Conservation (phyloP, 805 yeast genomes). For the Nakazawaea ishiwadae region DNA sequence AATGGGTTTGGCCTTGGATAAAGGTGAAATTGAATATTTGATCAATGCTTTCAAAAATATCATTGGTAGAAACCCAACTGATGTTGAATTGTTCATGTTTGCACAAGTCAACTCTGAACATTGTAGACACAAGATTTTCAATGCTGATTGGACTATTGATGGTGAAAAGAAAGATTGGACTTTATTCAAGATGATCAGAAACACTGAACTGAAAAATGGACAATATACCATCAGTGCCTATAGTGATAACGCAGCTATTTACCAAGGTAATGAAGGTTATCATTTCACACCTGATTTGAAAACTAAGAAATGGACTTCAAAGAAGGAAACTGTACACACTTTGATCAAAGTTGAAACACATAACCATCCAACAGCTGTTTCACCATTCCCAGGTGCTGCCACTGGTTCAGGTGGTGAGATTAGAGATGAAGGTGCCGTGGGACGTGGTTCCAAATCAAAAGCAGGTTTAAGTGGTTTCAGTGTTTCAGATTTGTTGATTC, state of each 20-base stretch:
- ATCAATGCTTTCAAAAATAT: conserved; percentile 73
- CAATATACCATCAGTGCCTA: conserved; percentile 88
- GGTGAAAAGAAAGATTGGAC: conserved; percentile 68
- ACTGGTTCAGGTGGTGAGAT: conserved; percentile 99
- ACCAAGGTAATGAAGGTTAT: conserved; percentile 77
- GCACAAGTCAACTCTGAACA: conserved; percentile 99
- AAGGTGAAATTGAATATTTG: conserved; percentile 88
- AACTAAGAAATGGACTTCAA: conserved; percentile 69
- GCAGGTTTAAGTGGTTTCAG: conserved; percentile 94
- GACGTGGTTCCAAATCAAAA: conserved; percentile 95
- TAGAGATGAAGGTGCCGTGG: conserved; percentile 99
- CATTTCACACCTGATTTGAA: conserved; percentile 73
- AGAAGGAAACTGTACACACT: conserved; percentile 78
- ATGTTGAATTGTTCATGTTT: conserved; percentile 96
- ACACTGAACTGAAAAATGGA: conserved; percentile 79
- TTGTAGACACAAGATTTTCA: conserved; percentile 98
- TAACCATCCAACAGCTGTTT: conserved; percentile 98
- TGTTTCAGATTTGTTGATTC: conserved; percentile 86
- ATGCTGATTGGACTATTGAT: conserved; percentile 97
- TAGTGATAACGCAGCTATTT: conserved; percentile 96
- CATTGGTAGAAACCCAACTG: conserved; percentile 88
- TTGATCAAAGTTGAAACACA: conserved; percentile 97
- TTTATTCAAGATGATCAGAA: conserved; percentile 91
- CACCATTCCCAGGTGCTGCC: conserved; percentile 99
- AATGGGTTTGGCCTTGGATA: conserved; percentile 91